Percentiles rank a stretch among this genome's conserved stretches.
Evolutionary conservation across 768 basidiomycete genomes (phyloP).

Genomic region (Cystobasidium onofrii): DNA sequence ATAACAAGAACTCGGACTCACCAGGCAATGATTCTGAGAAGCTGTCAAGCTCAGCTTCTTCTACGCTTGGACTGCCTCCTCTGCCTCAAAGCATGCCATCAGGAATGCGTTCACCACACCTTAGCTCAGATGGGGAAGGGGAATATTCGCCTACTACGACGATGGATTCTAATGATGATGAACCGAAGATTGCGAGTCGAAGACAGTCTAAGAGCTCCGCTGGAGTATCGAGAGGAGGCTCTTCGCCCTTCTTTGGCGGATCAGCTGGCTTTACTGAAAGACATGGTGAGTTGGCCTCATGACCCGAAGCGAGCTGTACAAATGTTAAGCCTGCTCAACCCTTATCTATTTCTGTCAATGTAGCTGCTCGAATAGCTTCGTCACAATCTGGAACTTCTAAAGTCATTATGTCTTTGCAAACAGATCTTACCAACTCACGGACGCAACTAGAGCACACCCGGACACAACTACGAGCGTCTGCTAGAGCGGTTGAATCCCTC

Average conservation of each 20-base stretch:
- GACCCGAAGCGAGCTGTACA: no score
- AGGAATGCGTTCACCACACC: background rate
- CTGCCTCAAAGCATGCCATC: background rate
- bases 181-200: background rate
- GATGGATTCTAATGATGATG: conserved; percentile 1
- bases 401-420: conserved; percentile 27
- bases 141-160: background rate
- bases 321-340: no score
- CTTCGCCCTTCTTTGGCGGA: conserved; percentile 31
- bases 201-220: background rate
- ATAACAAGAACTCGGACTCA: background rate
- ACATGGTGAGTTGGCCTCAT: conserved; percentile 30
- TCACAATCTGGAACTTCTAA: conserved; percentile 29
- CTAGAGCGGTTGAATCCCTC: conserved; percentile 21
- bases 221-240: background rate
- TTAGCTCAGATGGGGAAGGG: background rate
- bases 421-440: conserved; percentile 22
- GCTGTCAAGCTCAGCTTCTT: background rate
- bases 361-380: conserved; percentile 22
- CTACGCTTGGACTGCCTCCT: background rate
- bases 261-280: conserved; percentile 24
- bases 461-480: conserved; percentile 15
- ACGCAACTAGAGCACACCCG: conserved; percentile 21
- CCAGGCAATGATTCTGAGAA: background rate
- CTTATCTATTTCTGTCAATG: background rate